Evolutionary conservation across 345 rosid genomes (phyloP).

Genomic region (Camelina neglecta): DNA sequence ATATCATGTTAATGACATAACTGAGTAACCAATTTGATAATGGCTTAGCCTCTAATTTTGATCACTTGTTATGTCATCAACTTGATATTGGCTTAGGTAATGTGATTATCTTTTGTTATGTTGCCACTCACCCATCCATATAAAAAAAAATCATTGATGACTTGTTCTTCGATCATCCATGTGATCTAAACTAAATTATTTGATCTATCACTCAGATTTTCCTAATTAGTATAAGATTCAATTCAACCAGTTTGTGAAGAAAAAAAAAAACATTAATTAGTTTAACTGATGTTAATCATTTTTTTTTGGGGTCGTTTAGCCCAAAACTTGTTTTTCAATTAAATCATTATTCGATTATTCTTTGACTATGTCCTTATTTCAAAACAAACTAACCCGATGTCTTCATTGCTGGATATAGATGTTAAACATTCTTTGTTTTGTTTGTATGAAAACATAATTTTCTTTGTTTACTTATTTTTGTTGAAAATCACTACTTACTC

Average conservation of each 20-base stretch:
- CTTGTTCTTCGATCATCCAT: not conserved
- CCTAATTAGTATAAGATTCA: not conserved
- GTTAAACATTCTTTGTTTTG: not conserved
- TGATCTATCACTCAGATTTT: not conserved
- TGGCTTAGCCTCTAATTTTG: too few species aligned
- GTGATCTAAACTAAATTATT: not conserved
- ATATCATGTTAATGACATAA: too few species aligned
- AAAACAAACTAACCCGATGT: not conserved
- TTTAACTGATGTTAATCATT: too few species aligned
- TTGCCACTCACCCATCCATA: too few species aligned
- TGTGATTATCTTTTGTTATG: too few species aligned
- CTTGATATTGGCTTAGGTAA: too few species aligned
- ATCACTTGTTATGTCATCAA: not conserved
- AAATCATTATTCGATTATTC: too few species aligned
- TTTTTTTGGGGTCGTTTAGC: not conserved
- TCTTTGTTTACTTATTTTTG: too few species aligned
- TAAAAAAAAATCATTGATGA: not conserved
- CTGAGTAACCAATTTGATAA: too few species aligned
- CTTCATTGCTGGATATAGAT: not conserved
- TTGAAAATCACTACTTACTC: not conserved
- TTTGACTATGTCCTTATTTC: too few species aligned
- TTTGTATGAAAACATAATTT: not conserved
- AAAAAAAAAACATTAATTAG: too few species aligned
- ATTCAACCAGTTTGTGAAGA: too few species aligned
- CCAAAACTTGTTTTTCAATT: not conserved